Evolutionary conservation across 495 filamentous ascomycete species (phyloP), one percentile per base, ranked within the genome.

Genomic region (Podospora conica): DNA sequence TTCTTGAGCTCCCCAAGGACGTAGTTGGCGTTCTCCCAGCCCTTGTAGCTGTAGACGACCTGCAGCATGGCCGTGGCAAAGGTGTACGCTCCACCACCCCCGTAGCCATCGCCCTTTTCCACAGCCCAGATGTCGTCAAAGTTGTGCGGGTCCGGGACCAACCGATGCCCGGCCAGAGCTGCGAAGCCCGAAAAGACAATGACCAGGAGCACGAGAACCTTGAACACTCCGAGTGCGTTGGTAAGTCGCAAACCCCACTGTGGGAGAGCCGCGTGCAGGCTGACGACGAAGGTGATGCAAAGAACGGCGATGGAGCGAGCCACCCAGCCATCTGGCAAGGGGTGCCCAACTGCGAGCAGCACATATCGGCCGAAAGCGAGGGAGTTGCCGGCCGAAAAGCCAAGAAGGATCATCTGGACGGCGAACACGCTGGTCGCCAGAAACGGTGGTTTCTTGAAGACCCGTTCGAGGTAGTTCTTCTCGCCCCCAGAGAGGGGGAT

Each of bases 361-460:
- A 88, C 81, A 70, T 90, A 90, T 61, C 86, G 78, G 58, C 87
- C 88, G 40, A 90, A 88, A 3, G 88, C 84, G 57, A 90, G 83
- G 48, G 84, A 85, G 77, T 90, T 91, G 3, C 83, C 83, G 5
- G 85, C 81, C 28, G 79, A 78, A 64, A 81, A 82, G 18, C 80
- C 80, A 2, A 86, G 74, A 10, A 84, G 72, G 53, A 88, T 80
- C 59, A 85, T 83, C 67, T 87, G 86, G 1, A 82, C 76, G 20
- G 83, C 82, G 65, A 85, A 86, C 70, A 88, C 82, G 66, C 80
- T 83, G 0, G 85, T 88, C 11, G 83, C 84, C 2, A 90, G 78
- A 78, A 86, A 87, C 40, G 76, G 79, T 9, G 88, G 87, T 55
- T 82, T 84, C 27, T 79, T 80, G 74, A 82, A 88, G 54, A 88